These are phyloP conservation scores for Aspergillus fumigatiaffinis DNA, from an alignment of 2,329 filamentous ascomycete genomes.

Conservation along the genomic window DNA sequence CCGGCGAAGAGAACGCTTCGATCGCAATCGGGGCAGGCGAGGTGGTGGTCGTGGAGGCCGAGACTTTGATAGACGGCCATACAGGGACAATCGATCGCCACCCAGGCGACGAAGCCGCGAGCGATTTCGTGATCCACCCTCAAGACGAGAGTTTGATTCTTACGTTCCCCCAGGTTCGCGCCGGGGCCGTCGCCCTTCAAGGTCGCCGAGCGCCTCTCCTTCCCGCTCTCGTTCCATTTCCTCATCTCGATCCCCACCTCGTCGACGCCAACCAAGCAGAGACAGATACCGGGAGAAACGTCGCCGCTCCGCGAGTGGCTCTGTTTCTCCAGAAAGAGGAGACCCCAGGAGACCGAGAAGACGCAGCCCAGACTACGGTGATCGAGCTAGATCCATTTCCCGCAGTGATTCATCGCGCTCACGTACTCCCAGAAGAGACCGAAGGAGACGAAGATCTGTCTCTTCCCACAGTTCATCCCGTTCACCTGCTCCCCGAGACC, in stretches of 20 bases:
- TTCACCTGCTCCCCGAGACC: constrained; percentile 29
- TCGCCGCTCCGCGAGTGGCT: constrained; percentile 32
- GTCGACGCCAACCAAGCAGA: constrained; percentile 22
- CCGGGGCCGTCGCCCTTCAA: constrained; percentile 37
- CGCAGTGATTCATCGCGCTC: constrained; percentile 51
- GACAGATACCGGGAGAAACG: constrained; percentile 27
- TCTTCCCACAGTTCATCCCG: constrained; percentile 37
- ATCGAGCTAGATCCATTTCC: constrained; percentile 48
- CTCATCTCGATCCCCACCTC: constrained; percentile 28
- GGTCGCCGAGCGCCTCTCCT: constrained; percentile 28
- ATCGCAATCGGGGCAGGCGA: constrained; percentile 35
- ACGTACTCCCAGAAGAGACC: constrained; percentile 51
- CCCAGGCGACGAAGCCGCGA: constrained; percentile 49
- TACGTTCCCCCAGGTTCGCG: constrained; percentile 51
- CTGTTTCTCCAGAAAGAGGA: constrained; percentile 39
- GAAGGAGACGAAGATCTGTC: constrained; percentile 38
- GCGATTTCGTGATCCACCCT: constrained; percentile 42
- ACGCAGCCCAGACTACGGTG: constrained; percentile 40
- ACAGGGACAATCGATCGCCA: constrained; percentile 50
- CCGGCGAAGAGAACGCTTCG: constrained; percentile 52
- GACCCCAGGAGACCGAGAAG: constrained; percentile 33
- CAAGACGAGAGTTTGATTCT: constrained; percentile 52
- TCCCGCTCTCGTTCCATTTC: constrained; percentile 32
- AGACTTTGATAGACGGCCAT: constrained; percentile 47
- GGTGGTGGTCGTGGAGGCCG: constrained; percentile 34